Percentiles rank a stretch among this genome's conserved stretches.
These are phyloP conservation scores for Cichorium intybus DNA, from an alignment of 140 eudicot species.

Conservation along the genomic window DNA sequence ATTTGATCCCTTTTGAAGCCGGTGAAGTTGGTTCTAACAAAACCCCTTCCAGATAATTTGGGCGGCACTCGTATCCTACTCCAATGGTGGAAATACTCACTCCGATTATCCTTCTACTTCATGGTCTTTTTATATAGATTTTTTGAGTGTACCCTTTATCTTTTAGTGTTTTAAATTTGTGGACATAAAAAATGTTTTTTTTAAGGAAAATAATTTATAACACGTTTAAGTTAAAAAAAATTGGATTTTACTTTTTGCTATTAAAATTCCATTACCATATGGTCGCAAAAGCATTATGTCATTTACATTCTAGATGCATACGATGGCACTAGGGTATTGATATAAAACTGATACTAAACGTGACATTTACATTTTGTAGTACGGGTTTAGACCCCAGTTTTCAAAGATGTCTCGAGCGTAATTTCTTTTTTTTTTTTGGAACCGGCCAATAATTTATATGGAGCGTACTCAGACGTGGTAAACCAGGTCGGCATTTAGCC, in stretches of 20 bases:
- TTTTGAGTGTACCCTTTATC: not conserved
- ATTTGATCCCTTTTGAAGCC: not conserved
- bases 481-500: too few species aligned
- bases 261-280: not conserved
- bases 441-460: too few species aligned
- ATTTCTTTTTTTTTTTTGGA: too few species aligned
- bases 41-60: not conserved
- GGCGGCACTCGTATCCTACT: not conserved
- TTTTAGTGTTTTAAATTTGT: not conserved
- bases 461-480: too few species aligned
- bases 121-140: not conserved
- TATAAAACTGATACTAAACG: too few species aligned
- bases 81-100: conserved; percentile 18
- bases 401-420: too few species aligned
- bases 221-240: not conserved
- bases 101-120: conserved; percentile 4
- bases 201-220: not conserved
- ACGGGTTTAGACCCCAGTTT: too few species aligned
- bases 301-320: too few species aligned
- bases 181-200: not conserved
- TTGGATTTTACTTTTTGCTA: not conserved
- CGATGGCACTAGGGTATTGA: too few species aligned
- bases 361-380: too few species aligned
- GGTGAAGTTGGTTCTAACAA: not conserved
- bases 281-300: not conserved